Base-by-base conservation (phyloP, 2,329 filamentous ascomycete genomes). In the Pezicula carpinea region DNA sequence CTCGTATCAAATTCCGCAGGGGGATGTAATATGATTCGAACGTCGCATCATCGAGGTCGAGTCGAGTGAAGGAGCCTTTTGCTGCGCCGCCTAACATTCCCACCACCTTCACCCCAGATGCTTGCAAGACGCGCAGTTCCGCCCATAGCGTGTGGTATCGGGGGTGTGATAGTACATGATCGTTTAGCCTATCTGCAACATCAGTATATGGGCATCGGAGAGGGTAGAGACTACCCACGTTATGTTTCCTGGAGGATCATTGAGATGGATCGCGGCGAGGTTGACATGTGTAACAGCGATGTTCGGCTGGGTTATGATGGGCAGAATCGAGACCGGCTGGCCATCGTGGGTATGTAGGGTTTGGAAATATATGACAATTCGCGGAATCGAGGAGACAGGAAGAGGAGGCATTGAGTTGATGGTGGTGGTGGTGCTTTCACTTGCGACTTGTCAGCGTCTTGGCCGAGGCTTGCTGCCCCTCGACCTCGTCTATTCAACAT, bases 21-120 rank as follows among this genome's bases (percentile, higher is more conserved):
- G 87, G 87, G 0, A 59, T 60, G 61, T 95, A 93, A 68, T 86
- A 89, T 14, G 69, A 64, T 66, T 95, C 86, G 60, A 95, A 95
- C 19, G 73, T 69, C 43, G 75, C 69, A 22, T 69, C 67, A 47
- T 80, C 79, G 3, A 83, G 75, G 47, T 69, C 66, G 15, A 83
- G 70, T 46, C 79, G 73, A 41, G 73, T 69, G 62, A 79, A 96
- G 11, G 82, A 85, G 10, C 90, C 91, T 49, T 77, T 76, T 0
- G 89, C 89, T 2, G 90, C 89, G 14, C 91, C 91, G 33, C 91
- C 91, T 2, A 96, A 73, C 87, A 96, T 93, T 46, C 81, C 88
- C 63, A 95, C 75, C 11, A 96, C 81, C 58, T 85, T 89, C 53
- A 96, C 75, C 35, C 89, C 89, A 6, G 76, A 75, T 2, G 77